Evolutionary conservation across 768 basidiomycete species (phyloP).

Genomic region (Tremella fuciformis): DNA sequence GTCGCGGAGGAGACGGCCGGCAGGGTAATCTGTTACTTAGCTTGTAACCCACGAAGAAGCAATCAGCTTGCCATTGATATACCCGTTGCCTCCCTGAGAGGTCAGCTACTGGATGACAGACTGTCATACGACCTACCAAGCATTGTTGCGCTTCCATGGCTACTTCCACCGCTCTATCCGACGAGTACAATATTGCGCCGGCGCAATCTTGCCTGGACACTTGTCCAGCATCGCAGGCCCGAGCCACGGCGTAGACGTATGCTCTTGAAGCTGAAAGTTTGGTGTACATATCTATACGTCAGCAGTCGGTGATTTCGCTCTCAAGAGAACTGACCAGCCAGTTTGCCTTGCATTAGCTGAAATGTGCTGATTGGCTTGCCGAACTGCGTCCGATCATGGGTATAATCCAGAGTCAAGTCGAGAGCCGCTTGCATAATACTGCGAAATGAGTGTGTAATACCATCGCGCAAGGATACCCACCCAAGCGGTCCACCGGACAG

Average conservation of each 20-base stretch:
- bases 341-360: conserved; percentile 89
- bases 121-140: conserved; percentile 55
- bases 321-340: conserved; percentile 32
- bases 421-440: conserved; percentile 93
- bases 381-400: conserved; percentile 92
- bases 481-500: conserved; percentile 89
- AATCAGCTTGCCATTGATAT: conserved; percentile 71
- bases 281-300: conserved; percentile 82
- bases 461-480: conserved; percentile 51
- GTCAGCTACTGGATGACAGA: conserved; percentile 6
- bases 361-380: conserved; percentile 81
- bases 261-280: conserved; percentile 81
- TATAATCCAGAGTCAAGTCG: conserved; percentile 67
- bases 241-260: conserved; percentile 89
- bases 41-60: background rate
- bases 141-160: conserved; percentile 90
- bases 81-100: conserved; percentile 73
- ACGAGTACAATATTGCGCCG: conserved; percentile 88
- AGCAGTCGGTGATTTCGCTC: background rate
- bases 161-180: conserved; percentile 87
- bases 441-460: conserved; percentile 5
- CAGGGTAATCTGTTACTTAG: conserved; percentile 70
- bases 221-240: conserved; percentile 67
- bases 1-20: conserved; percentile 82
- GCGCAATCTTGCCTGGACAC: conserved; percentile 71